phyloP scores from a whole-genome alignment of 495 filamentous ascomycete species.

The Aspergillus steynii region DNA sequence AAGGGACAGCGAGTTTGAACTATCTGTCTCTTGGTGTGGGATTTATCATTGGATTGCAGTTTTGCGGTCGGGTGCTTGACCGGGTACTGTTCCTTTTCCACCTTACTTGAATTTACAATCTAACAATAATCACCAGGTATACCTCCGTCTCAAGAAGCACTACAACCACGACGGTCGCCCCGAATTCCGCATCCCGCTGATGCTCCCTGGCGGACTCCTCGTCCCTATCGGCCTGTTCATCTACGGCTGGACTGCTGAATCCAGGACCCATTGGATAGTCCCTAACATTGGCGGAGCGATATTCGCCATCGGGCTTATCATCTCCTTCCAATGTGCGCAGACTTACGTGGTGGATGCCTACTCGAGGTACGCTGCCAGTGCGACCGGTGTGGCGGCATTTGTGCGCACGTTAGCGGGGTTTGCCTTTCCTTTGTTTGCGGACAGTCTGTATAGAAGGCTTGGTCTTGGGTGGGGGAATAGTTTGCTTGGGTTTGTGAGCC shows the following conservation, averaged over 20 bases:
- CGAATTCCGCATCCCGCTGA: conserved; percentile 18
- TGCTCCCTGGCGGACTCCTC: conserved; percentile 16
- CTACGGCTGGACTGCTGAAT: conserved; percentile 19
- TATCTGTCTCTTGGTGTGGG: conserved; percentile 18
- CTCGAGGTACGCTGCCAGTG: conserved; percentile 71
- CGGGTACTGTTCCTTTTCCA: background rate
- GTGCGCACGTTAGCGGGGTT: conserved; percentile 71
- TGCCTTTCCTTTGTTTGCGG: conserved; percentile 75
- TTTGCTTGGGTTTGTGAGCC: conserved; percentile 53
- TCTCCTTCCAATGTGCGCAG: conserved; percentile 20
- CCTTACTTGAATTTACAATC: too few species aligned
- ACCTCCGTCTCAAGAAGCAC: conserved; percentile 5
- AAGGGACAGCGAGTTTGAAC: conserved; percentile 12
- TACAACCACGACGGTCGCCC: conserved; percentile 13
- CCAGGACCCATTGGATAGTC: conserved; percentile 48
- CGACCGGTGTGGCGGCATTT: conserved; percentile 65
- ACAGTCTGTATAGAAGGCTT: conserved; percentile 56
- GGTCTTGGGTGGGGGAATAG: conserved; percentile 66
- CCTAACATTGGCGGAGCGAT: conserved; percentile 44
- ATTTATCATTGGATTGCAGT: conserved; percentile 14
- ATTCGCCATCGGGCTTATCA: conserved; percentile 45
- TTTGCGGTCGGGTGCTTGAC: conserved; percentile 14
- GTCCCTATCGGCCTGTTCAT: conserved; percentile 19
- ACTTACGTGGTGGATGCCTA: conserved; percentile 76
- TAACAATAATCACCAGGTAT: conserved; percentile 3